Conservation (phyloP, 2,329 filamentous ascomycete species). For the Camptophora hylomeconis region DNA sequence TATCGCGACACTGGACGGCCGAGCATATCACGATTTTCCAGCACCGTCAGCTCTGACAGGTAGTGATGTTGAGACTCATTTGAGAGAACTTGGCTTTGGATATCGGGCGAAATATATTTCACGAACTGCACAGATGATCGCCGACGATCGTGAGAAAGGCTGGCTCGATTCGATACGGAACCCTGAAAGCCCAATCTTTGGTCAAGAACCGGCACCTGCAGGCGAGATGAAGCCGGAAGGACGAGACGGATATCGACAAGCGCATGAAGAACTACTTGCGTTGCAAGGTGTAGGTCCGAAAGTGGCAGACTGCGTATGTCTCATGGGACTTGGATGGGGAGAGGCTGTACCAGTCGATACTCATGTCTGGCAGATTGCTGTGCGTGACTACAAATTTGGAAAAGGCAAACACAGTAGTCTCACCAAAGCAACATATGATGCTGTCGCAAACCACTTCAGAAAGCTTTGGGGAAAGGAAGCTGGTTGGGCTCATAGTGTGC, state of each 20-base stretch:
- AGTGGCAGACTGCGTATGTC: slow-evolving; percentile 88
- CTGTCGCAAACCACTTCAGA: slow-evolving; percentile 80
- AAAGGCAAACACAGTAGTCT: slow-evolving; percentile 71
- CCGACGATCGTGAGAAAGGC: slow-evolving; percentile 48
- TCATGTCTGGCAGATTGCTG: slow-evolving; percentile 97
- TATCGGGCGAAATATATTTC: slow-evolving; percentile 90
- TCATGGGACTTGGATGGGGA: slow-evolving; percentile 94
- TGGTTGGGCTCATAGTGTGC: slow-evolving; percentile 92
- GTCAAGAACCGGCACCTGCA: slow-evolving; percentile 29
- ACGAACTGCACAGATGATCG: slow-evolving; percentile 66
- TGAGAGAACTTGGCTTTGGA: slow-evolving; percentile 79
- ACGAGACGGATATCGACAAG: slow-evolving; percentile 57
- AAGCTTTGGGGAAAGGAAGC: slow-evolving; percentile 83
- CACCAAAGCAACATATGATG: slow-evolving; percentile 78
- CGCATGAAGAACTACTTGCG: slow-evolving; percentile 65
- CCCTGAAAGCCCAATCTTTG: slow-evolving; percentile 53
- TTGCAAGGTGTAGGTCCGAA: slow-evolving; percentile 90
- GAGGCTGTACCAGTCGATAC: slow-evolving; percentile 94
- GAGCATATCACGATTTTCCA: slow-evolving; percentile 80
- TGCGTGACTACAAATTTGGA: slow-evolving; percentile 87
- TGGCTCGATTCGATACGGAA: slow-evolving; percentile 76
- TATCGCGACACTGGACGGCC: slow-evolving; percentile 56
- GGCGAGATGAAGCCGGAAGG: slow-evolving; percentile 37
- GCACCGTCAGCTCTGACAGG: slow-evolving; percentile 58
- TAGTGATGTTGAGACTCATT: slow-evolving; percentile 61